A percentile compares a stretch with the other conserved stretches of the same genome.
phyloP scores from a whole-genome alignment of 2,329 filamentous ascomycete species.

The Didymellaceae sp. region DNA sequence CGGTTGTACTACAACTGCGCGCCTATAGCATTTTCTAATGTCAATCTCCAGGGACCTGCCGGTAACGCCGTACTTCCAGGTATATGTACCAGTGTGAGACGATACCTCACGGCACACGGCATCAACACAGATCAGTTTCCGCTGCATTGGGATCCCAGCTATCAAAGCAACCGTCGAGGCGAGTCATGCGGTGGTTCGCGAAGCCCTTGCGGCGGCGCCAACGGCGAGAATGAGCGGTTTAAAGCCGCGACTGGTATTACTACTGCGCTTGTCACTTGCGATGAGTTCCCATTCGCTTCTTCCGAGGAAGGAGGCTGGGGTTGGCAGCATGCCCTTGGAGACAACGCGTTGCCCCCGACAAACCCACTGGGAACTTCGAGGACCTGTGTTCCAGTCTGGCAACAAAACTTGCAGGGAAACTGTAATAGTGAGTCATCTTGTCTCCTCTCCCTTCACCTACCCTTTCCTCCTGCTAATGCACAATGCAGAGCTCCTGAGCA shows the following conservation, averaged over 20 bases:
- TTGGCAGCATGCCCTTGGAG: neutral
- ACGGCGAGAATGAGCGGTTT: neutral
- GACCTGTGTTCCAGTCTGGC: neutral
- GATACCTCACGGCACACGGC: neutral
- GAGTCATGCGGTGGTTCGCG: neutral
- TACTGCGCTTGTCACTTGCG: neutral
- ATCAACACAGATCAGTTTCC: neutral
- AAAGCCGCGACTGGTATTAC: neutral
- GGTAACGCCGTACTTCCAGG: neutral
- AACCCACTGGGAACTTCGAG: neutral
- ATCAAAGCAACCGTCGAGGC: no score
- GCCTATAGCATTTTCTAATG: neutral
- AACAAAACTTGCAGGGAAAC: neutral
- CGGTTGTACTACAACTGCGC: neutral
- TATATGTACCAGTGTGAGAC: neutral
- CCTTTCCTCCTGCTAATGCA: neutral
- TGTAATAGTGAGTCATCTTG: neutral
- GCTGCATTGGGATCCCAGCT: neutral
- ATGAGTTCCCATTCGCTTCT: neutral
- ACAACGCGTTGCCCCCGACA: neutral
- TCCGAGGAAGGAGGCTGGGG: neutral
- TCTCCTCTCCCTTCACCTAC: neutral
- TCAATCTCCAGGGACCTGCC: neutral
- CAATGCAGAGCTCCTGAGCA: neutral
- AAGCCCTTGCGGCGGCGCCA: no score